phyloP scores from a whole-genome alignment of 352 stramenopile genomes.

The Globisporangium iwayamae region DNA sequence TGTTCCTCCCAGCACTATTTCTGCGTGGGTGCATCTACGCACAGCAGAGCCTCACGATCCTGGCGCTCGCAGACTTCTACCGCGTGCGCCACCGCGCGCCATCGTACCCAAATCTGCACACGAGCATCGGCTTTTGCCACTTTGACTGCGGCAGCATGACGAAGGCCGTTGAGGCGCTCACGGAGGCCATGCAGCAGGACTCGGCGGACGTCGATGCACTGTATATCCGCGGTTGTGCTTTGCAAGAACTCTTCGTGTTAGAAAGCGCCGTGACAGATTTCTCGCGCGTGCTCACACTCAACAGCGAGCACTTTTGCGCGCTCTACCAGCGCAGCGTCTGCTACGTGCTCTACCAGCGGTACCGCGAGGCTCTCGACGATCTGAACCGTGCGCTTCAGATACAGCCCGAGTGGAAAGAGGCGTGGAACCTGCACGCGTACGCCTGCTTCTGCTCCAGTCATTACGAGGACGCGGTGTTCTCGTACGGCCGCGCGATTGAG shows the following conservation, averaged over 20 bases:
- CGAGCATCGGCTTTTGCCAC: conserved; percentile 55
- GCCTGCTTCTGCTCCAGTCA: conserved; percentile 29
- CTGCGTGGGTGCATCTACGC: conserved; percentile 51
- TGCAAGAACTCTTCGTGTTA: conserved; percentile 50
- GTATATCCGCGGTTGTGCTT: conserved; percentile 45
- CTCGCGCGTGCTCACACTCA: conserved; percentile 18
- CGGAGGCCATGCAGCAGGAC: conserved; percentile 31
- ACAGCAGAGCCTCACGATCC: conserved; percentile 40
- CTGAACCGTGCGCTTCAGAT: conserved; percentile 25
- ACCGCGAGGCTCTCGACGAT: conserved; percentile 25
- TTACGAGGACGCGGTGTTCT: conserved; percentile 28
- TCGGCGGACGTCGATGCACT: conserved; percentile 23
- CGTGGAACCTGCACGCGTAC: conserved; percentile 42
- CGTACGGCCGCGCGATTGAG: conserved; percentile 35
- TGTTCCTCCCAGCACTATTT: conserved; percentile 52
- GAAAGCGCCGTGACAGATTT: conserved; percentile 43
- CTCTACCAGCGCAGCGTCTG: conserved; percentile 47
- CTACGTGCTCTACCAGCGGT: conserved; percentile 28
- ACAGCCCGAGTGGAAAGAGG: conserved; percentile 38
- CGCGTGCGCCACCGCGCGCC: conserved; percentile 39
- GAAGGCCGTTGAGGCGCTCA: conserved; percentile 45
- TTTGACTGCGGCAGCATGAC: conserved; percentile 31
- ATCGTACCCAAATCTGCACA: conserved; percentile 43
- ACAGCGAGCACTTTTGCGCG: conserved; percentile 20
- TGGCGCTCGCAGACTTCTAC: conserved; percentile 55